Conservation (phyloP, 169 alveolate genomes). For the Perkinsus chesapeaki region DNA sequence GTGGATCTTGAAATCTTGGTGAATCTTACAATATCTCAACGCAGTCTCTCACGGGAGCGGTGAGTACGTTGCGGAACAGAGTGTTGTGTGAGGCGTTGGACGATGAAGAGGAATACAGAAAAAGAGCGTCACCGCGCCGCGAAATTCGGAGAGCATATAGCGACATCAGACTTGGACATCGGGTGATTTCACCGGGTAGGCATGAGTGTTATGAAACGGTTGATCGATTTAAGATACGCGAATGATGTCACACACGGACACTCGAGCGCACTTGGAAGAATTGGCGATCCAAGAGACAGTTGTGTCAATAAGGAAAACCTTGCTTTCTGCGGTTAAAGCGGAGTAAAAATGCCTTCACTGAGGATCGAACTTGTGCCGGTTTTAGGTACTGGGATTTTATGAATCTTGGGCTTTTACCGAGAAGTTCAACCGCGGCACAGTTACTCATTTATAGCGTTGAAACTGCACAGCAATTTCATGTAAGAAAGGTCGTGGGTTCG, state of each 20-base stretch:
- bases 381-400: not conserved
- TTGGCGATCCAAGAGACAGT: not conserved
- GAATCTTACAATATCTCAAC: not conserved
- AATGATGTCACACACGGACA: not conserved
- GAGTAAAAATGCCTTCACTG: not conserved
- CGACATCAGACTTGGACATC: not conserved
- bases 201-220: not conserved
- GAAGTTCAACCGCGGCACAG: not conserved
- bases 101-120: not conserved
- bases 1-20: not conserved
- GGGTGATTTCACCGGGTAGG: not conserved
- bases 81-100: not conserved
- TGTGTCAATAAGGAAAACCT: not conserved
- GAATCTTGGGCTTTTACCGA: not conserved
- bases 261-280: not conserved
- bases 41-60: not conserved
- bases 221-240: conserved; percentile 3
- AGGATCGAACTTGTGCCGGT: not conserved
- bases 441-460: not conserved
- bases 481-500: not conserved
- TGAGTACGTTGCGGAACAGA: not conserved
- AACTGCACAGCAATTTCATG: not conserved
- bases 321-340: not conserved
- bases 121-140: not conserved
- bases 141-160: not conserved